These are phyloP conservation scores for Alternaria sp. DNA, from an alignment of 2,329 filamentous ascomycete genomes.

Conservation along the genomic window DNA sequence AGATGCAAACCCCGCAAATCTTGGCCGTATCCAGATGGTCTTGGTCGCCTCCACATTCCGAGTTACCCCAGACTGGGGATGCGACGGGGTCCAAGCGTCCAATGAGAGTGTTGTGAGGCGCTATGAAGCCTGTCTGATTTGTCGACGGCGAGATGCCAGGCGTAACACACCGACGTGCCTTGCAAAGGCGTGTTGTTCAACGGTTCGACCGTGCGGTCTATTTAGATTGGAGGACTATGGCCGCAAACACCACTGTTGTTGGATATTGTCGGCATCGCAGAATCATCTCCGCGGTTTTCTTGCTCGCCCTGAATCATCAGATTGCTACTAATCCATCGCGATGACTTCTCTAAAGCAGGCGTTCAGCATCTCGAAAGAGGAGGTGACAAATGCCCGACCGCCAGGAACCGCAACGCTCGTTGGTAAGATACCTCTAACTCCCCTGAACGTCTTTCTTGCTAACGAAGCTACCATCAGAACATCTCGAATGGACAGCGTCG, in stretches of 20 bases:
- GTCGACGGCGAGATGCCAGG: neutral
- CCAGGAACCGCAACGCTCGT: conserved; percentile 50
- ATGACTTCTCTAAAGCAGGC: conserved; percentile 47
- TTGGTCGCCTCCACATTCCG: conserved; percentile 22
- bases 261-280: neutral
- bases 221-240: conserved; percentile 4
- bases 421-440: conserved; percentile 30
- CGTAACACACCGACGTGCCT: neutral
- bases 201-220: neutral
- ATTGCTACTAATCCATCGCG: neutral
- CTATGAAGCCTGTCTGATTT: neutral
- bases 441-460: neutral
- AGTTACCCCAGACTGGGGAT: conserved; percentile 17
- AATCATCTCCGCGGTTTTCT: neutral
- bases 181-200: neutral
- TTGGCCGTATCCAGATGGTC: conserved; percentile 2
- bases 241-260: neutral
- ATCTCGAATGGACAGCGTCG: conserved; percentile 38
- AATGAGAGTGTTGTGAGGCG: neutral
- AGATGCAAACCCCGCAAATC: conserved; percentile 6
- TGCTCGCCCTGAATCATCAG: neutral
- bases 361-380: conserved; percentile 48
- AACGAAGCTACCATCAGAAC: conserved; percentile 21
- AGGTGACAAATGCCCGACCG: conserved; percentile 48
- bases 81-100: conserved; percentile 8